Evolutionary conservation across 2,329 filamentous ascomycete species (phyloP), one percentile per base, ranked within the genome.

Genomic region (Lecanicillium sp.): DNA sequence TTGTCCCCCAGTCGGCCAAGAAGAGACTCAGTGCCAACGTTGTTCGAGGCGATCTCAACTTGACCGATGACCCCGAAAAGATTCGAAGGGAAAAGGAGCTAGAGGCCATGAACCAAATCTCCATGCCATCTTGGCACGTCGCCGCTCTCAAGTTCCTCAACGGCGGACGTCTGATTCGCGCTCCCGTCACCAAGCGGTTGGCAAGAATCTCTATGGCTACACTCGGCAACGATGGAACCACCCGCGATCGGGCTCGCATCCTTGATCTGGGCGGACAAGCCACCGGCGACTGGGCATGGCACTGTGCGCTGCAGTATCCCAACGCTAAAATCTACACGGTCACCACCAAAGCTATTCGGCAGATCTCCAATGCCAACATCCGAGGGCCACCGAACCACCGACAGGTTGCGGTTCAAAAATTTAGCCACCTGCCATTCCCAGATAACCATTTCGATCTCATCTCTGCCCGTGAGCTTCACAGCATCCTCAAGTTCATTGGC

Each of bases 251-350:
- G 20, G 70, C 82, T 3, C 75, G 86, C 27, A 84, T 96, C 49
- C 78, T 97, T 21, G 91, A 97, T 62, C 81, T 96, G 27, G 90
- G 87, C 41, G 90, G 90, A 37, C 84, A 91, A 61, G 77, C 85
- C 0, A 81, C 86, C 12, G 91, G 89, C 62, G 90, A 95, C 66
- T 98, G 93, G 93, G 91, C 87, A 19, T 98, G 93, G 93, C 84
- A 93, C 62, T 86, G 89, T 50, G 90, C 93, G 1, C 75, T 87
- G 41, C 85, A 91, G 63, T 93, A 90, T 65, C 88, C 87, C 15
- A 84, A 88, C 62, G 79, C 87, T 49, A 90, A 88, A 63, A 81
- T 96, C 46, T 94, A 90, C 70, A 96, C 91, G 0, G 88, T 91
- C 47, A 86, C 86, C 30, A 88, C 84, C 54, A 86, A 86, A 66